phyloP scores from a whole-genome alignment of 352 stramenopile species.

The Globisporangium radiosum region DNA sequence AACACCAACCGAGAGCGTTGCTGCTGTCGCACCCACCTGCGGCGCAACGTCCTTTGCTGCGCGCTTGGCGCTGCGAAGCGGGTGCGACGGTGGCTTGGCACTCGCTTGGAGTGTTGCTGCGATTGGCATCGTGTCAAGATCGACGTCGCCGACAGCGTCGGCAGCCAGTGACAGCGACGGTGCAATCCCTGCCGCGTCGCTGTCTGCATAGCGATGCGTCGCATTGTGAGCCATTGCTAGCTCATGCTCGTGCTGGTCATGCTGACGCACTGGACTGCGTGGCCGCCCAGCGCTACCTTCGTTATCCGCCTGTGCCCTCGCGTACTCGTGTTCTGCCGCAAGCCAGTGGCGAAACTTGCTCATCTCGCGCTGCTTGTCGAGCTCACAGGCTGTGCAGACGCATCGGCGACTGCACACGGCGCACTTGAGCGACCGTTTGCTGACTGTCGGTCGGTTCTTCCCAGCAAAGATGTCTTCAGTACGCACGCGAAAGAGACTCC shows the following conservation, averaged over 20 bases:
- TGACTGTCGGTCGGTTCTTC: slow-evolving; percentile 58
- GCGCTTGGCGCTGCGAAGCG: slow-evolving; percentile 24
- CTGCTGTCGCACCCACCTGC: not conserved
- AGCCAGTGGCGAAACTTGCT: slow-evolving; percentile 26
- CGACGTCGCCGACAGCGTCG: no score
- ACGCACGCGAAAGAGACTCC: slow-evolving; percentile 61
- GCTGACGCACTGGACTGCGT: slow-evolving; percentile 19
- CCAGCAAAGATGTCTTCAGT: slow-evolving; percentile 70
- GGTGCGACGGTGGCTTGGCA: slow-evolving; percentile 9
- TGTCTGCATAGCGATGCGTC: no score
- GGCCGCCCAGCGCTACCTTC: slow-evolving; percentile 13
- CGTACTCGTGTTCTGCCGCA: slow-evolving; percentile 4
- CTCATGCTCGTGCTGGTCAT: not conserved
- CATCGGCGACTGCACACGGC: slow-evolving; percentile 54
- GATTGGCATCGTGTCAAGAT: no score
- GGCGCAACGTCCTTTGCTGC: slow-evolving; percentile 35
- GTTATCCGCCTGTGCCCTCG: no score
- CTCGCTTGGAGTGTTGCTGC: not conserved
- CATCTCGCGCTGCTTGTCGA: slow-evolving; percentile 23
- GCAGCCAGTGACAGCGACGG: no score
- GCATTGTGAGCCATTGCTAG: no score
- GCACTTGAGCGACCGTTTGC: slow-evolving; percentile 55
- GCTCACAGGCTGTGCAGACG: slow-evolving; percentile 49
- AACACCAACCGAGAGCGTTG: not conserved
- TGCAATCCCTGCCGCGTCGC: no score